Conservation (phyloP, 306 rosid species). For the Medicago ruthenica region DNA sequence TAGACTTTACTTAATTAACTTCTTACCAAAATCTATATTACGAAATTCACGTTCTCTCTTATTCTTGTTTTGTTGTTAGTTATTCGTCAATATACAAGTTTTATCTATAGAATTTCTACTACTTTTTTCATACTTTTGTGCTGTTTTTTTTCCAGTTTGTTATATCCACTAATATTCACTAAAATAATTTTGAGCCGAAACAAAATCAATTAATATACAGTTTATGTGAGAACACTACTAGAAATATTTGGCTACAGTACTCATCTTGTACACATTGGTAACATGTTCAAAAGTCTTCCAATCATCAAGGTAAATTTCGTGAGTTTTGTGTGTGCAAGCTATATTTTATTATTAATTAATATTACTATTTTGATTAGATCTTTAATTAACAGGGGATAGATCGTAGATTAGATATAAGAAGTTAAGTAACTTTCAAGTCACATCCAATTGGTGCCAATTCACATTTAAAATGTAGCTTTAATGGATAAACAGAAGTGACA, state of each 20-base stretch:
- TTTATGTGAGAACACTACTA: neutral
- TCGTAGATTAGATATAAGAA: constrained; percentile 6
- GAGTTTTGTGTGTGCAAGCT: constrained; percentile 6
- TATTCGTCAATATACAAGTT: too few relatives aligned
- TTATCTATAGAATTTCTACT: too few relatives aligned
- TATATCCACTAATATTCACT: too few relatives aligned
- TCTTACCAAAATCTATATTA: too few relatives aligned
- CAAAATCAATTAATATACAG: neutral
- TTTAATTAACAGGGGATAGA: constrained; percentile 1
- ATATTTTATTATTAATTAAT: neutral
- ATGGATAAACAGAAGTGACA: constrained; percentile 44
- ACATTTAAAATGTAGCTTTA: constrained; percentile 41
- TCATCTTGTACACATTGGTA: neutral
- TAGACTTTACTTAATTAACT: too few relatives aligned
- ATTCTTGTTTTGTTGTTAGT: too few relatives aligned
- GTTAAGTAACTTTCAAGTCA: constrained; percentile 41
- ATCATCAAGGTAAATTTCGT: constrained; percentile 22
- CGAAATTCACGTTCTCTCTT: too few relatives aligned
- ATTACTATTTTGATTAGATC: constrained; percentile 16
- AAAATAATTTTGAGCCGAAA: too few relatives aligned
- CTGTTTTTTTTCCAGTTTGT: too few relatives aligned
- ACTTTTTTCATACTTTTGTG: too few relatives aligned
- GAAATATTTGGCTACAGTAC: constrained; percentile 14
- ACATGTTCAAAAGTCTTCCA: constrained; percentile 27
- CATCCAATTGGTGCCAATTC: constrained; percentile 38